Percentiles rank a stretch among this genome's conserved stretches.
phyloP scores from a whole-genome alignment of 441 rosid species.

The Erodium chrysanthum region DNA sequence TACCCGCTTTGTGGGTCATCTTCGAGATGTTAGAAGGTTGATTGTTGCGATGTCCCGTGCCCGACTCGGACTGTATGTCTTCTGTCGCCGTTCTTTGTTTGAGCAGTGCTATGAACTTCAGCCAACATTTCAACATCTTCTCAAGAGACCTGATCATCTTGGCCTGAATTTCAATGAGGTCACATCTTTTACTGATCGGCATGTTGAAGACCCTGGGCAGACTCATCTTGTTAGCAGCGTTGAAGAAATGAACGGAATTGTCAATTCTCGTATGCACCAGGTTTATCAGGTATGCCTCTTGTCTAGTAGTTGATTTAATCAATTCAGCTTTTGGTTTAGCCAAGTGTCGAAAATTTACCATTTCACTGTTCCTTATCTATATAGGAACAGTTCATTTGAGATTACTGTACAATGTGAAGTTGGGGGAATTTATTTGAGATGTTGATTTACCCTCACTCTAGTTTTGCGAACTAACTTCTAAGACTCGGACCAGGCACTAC shows the following conservation, averaged over 20 bases:
- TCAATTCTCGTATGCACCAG: slow-evolving; percentile 43
- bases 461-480: neutral
- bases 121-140: slow-evolving; percentile 78
- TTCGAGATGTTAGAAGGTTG: slow-evolving; percentile 94
- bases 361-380: neutral
- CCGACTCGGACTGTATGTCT: slow-evolving; percentile 80
- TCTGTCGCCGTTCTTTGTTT: slow-evolving; percentile 84
- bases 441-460: neutral
- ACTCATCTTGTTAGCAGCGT: slow-evolving; percentile 47
- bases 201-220: slow-evolving; percentile 57
- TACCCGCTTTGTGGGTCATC: slow-evolving; percentile 93
- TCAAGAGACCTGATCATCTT: slow-evolving; percentile 78
- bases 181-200: slow-evolving; percentile 60
- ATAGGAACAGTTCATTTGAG: neutral
- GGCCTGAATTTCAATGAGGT: slow-evolving; percentile 56
- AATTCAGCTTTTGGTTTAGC: neutral
- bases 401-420: neutral
- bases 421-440: neutral
- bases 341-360: neutral
- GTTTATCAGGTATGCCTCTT: slow-evolving; percentile 46
- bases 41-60: slow-evolving; percentile 99
- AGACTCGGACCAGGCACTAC: neutral
- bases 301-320: neutral
- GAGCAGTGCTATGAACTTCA: slow-evolving; percentile 96
- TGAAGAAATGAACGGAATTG: slow-evolving; percentile 73